These are phyloP conservation scores for Candida glucosophila DNA, from an alignment of 1,139 yeast species.

Conservation along the genomic window DNA sequence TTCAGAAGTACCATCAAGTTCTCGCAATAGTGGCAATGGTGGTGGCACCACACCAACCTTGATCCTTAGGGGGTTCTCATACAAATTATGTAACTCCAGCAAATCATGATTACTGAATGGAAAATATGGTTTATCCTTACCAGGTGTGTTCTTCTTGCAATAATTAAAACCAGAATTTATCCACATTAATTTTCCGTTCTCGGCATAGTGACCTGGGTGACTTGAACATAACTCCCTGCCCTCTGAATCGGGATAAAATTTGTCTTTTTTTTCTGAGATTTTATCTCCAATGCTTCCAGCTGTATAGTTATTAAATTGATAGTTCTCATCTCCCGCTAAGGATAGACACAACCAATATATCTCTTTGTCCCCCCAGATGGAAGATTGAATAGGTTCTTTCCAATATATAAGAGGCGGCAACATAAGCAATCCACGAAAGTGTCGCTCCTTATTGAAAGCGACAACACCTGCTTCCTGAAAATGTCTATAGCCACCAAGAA, in stretches of 20 bases:
- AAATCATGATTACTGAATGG: slow-evolving; percentile 23
- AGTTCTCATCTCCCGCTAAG: slow-evolving; percentile 41
- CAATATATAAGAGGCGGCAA: slow-evolving; percentile 32
- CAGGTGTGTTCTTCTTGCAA: slow-evolving; percentile 44
- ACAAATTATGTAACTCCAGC: slow-evolving; percentile 23
- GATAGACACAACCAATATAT: slow-evolving; percentile 47
- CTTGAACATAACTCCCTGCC: slow-evolving; percentile 52
- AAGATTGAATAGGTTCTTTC: slow-evolving; percentile 27
- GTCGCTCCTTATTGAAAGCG: slow-evolving; percentile 33
- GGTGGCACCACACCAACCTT: slow-evolving; percentile 55
- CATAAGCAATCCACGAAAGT: slow-evolving; percentile 36
- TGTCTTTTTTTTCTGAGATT: slow-evolving; percentile 11
- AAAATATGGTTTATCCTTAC: slow-evolving; percentile 18
- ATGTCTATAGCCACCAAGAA: slow-evolving; percentile 43
- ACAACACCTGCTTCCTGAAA: slow-evolving; percentile 53
- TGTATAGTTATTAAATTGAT: slow-evolving; percentile 24
- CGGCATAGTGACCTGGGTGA: slow-evolving; percentile 59
- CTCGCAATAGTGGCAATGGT: slow-evolving; percentile 29
- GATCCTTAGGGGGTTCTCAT: slow-evolving; percentile 36
- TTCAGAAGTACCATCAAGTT: slow-evolving; percentile 30
- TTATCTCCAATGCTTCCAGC: slow-evolving; percentile 41
- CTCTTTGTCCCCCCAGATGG: slow-evolving; percentile 52
- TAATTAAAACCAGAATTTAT: slow-evolving; percentile 57
- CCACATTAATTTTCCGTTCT: slow-evolving; percentile 47
- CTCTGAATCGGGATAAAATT: slow-evolving; percentile 21